Conservation (phyloP, 257 asterid species). For the Striga asiatica region DNA sequence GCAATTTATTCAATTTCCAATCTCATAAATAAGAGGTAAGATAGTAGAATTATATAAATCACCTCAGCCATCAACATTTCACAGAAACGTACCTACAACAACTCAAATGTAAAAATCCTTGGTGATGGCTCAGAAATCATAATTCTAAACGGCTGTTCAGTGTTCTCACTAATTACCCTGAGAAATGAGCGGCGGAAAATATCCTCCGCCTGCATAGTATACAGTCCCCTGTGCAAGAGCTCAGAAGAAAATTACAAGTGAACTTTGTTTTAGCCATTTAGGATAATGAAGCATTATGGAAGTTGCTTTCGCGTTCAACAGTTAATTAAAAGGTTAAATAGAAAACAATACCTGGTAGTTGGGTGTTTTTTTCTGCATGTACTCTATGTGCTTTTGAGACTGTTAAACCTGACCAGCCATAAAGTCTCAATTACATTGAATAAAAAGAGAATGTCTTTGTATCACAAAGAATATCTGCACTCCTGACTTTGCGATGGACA, state of each 20-base stretch:
- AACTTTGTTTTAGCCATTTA: conserved; percentile 8
- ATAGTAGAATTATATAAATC: conserved; percentile 17
- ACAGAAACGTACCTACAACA: conserved; percentile 88
- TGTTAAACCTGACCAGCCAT: conserved; percentile 27
- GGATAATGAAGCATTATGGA: background rate
- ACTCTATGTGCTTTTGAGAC: conserved; percentile 88
- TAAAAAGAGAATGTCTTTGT: background rate
- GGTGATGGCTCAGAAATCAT: conserved; percentile 83
- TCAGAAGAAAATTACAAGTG: conserved; percentile 24
- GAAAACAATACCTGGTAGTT: conserved; percentile 76
- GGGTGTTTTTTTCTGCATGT: conserved; percentile 93
- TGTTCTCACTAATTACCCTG: conserved; percentile 59
- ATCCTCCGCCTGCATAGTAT: conserved; percentile 48
- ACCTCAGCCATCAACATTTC: conserved; percentile 88
- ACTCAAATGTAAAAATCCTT: conserved; percentile 74
- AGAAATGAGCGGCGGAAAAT: conserved; percentile 73
- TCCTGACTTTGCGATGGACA: too few relatives aligned
- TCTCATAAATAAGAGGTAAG: conserved; percentile 16
- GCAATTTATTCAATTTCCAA: too few relatives aligned
- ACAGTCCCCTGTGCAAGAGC: conserved; percentile 72
- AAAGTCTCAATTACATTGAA: conserved; percentile 4
- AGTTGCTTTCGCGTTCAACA: background rate
- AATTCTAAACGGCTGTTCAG: conserved; percentile 65
- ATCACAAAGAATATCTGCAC: too few relatives aligned
- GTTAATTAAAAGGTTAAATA: conserved; percentile 1